These are phyloP conservation scores for Coemansia sp. DNA, from an alignment of 192 early-diverging fungal genomes.

Conservation along the genomic window DNA sequence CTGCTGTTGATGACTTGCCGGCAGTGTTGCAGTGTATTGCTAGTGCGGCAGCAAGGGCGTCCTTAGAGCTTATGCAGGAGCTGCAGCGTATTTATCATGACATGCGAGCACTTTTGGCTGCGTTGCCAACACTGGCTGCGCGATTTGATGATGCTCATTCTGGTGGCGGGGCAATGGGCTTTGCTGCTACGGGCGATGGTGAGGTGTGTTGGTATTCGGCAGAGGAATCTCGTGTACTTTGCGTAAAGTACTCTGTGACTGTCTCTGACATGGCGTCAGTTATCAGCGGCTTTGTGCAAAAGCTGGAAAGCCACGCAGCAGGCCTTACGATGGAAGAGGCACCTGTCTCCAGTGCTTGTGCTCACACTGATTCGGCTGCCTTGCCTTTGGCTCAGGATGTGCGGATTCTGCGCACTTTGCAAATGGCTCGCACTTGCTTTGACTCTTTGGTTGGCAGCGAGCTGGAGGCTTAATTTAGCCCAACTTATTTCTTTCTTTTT, in stretches of 20 bases:
- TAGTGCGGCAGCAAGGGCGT: background rate
- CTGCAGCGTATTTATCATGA: slow-evolving; percentile 25
- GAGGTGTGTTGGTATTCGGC: slow-evolving; percentile 22
- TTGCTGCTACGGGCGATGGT: slow-evolving; percentile 18
- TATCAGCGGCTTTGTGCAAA: slow-evolving; percentile 25
- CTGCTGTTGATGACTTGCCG: slow-evolving; percentile 23
- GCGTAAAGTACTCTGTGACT: slow-evolving; percentile 42
- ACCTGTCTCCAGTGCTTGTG: background rate
- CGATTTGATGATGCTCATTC: slow-evolving; percentile 10
- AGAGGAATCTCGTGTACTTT: slow-evolving; percentile 20
- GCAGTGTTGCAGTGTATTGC: slow-evolving; percentile 26
- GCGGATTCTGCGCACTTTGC: slow-evolving; percentile 38
- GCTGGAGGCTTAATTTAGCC: slow-evolving; percentile 8
- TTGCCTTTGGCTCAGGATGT: slow-evolving; percentile 42
- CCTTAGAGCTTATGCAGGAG: slow-evolving; percentile 11
- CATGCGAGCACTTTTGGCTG: slow-evolving; percentile 27
- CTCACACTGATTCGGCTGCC: slow-evolving; percentile 2
- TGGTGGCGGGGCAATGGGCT: background rate
- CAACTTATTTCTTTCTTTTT: background rate
- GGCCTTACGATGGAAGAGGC: background rate
- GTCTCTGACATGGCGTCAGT: slow-evolving; percentile 39
- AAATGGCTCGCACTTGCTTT: slow-evolving; percentile 48
- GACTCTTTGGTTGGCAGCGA: slow-evolving; percentile 33
- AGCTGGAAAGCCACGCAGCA: slow-evolving; percentile 8
- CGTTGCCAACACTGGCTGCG: slow-evolving; percentile 26